These are phyloP conservation scores for Pichia heedii DNA, from an alignment of 805 yeast species.

Conservation along the genomic window DNA sequence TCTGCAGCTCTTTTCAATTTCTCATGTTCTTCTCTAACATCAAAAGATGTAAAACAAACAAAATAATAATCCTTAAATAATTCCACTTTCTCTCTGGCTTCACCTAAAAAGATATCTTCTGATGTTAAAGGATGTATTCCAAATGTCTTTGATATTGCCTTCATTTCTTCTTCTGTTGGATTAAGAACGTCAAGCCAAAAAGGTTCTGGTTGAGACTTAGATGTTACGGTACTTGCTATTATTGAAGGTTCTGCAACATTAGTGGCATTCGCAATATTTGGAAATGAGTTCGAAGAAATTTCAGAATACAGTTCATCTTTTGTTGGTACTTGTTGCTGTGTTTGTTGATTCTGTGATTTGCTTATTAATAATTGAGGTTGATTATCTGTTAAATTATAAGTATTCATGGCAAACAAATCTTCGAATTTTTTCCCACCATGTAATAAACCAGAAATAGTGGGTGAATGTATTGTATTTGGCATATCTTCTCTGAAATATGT, in stretches of 20 bases:
- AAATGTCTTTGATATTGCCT: slow-evolving; percentile 78
- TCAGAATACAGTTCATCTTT: neutral
- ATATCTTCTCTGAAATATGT: slow-evolving; percentile 89
- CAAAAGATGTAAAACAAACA: slow-evolving; percentile 81
- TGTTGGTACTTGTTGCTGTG: no score
- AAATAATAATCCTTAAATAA: slow-evolving; percentile 83
- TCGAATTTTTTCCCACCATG: slow-evolving; percentile 44
- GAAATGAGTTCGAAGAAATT: neutral
- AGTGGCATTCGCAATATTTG: neutral
- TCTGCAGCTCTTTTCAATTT: slow-evolving; percentile 24
- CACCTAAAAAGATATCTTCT: slow-evolving; percentile 89
- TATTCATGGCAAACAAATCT: slow-evolving; percentile 49
- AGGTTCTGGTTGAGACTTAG: slow-evolving; percentile 29
- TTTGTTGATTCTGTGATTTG: no score
- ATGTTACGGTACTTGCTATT: neutral
- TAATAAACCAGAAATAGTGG: slow-evolving; percentile 73
- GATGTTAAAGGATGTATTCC: slow-evolving; percentile 95
- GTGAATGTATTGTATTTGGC: slow-evolving; percentile 83
- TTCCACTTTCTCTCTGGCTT: slow-evolving; percentile 92
- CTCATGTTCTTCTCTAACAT: slow-evolving; percentile 66
- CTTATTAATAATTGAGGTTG: no score
- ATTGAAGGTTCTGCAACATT: neutral
- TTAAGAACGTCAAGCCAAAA: slow-evolving; percentile 91
- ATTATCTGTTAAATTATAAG: slow-evolving; percentile 16
- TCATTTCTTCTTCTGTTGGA: slow-evolving; percentile 97